phyloP scores from a whole-genome alignment of 805 yeast species.

The Torulaspora microellipsoides region DNA sequence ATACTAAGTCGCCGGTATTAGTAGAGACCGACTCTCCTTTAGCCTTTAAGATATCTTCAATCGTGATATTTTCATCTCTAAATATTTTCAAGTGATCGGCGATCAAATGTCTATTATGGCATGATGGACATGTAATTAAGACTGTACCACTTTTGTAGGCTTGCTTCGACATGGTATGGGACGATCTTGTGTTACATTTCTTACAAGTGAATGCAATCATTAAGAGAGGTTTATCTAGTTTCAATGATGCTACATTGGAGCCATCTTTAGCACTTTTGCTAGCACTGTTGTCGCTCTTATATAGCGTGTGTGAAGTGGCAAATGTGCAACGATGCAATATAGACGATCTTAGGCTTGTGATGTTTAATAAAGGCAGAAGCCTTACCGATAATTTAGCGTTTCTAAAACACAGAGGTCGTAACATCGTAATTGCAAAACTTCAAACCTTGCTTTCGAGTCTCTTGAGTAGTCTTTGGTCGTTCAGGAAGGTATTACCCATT shows the following conservation, averaged over 20 bases:
- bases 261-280: not conserved
- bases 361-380: not conserved
- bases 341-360: not conserved
- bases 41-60: constrained; percentile 70
- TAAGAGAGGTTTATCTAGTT: constrained; percentile 70
- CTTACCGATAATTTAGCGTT: too few species aligned
- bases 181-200: constrained; percentile 74
- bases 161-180: constrained; percentile 89
- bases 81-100: constrained; percentile 86
- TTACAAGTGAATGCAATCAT: constrained; percentile 93
- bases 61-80: constrained; percentile 65
- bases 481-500: constrained; percentile 2
- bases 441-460: not conserved
- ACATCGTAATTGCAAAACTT: not conserved
- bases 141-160: constrained; percentile 86
- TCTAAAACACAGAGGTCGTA: not conserved
- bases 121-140: constrained; percentile 85
- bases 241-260: constrained; percentile 20
- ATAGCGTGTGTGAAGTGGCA: not conserved
- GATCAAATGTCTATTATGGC: constrained; percentile 80
- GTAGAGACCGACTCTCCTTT: constrained; percentile 72
- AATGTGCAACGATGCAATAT: not conserved
- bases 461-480: not conserved
- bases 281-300: not conserved
- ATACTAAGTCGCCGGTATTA: constrained; percentile 61